Evolutionary conservation across 208 protist genomes (phyloP).

Genomic region (Leptomonas seymouri): DNA sequence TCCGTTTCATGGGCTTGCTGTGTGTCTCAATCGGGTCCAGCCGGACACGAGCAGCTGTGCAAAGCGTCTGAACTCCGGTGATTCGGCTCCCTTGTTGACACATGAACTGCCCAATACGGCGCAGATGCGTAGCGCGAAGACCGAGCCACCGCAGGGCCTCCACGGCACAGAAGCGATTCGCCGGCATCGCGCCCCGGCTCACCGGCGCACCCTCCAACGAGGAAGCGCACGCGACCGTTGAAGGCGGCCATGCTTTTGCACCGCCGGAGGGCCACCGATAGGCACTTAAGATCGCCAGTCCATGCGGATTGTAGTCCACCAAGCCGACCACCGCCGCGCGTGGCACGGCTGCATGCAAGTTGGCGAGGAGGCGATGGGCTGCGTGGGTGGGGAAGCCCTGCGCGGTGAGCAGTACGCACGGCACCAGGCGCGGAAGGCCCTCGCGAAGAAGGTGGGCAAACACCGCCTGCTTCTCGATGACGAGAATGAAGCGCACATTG

Average conservation of each 20-base stretch:
- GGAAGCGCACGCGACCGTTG: neutral
- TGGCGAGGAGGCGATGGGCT: constrained; percentile 61
- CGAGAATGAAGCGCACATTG: constrained; percentile 67
- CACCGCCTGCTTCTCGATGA: constrained; percentile 89
- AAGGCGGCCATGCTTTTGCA: neutral
- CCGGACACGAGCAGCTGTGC: too few species aligned
- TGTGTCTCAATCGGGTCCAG: too few species aligned
- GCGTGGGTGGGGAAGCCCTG: constrained; percentile 80
- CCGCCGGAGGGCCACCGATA: constrained; percentile 52
- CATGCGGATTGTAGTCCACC: constrained; percentile 85
- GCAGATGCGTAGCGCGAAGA: constrained; percentile 30
- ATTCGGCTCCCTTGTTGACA: neutral
- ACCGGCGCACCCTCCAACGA: neutral
- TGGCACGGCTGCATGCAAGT: constrained; percentile 54
- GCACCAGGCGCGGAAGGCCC: constrained; percentile 47
- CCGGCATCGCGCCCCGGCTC: constrained; percentile 15
- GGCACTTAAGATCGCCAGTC: constrained; percentile 73
- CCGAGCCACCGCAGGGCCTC: constrained; percentile 58
- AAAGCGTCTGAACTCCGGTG: too few species aligned
- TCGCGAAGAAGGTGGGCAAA: constrained; percentile 74
- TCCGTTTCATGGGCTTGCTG: too few species aligned
- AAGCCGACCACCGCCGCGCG: constrained; percentile 69
- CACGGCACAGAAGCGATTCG: constrained; percentile 30
- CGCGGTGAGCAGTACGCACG: constrained; percentile 79
- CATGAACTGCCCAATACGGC: neutral